Evolutionary conservation across 1,139 yeast genomes (phyloP), one percentile per base, ranked within the genome.

Genomic region (Suzukiozyma palmioleophila): DNA sequence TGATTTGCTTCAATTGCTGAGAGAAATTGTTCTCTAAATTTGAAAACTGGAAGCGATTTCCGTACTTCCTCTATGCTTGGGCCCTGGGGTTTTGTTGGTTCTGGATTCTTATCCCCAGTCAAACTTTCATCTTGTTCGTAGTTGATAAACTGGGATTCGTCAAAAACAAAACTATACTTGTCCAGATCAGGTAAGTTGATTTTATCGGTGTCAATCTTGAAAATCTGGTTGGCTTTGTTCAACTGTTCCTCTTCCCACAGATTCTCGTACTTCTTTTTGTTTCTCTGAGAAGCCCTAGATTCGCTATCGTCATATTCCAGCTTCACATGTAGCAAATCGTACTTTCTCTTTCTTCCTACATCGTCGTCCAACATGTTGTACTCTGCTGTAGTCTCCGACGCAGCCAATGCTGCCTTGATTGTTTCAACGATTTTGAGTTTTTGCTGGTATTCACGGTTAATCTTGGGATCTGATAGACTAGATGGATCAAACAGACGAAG

Each of bases 121-220:
- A 57, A 54, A 9, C 57, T 54, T 9, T 61, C 67, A 28, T 73
- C 67, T 4, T 64, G 58, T 32, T 76, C 80, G 54, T 84, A 89
- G 30, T 83, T 79, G 26, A 88, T 81, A 49, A 75, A 77, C 46
- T 86, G 90, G 4, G 81, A 70, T 37, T 82, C 82, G 51, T 90
- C 97, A 65, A 86, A 88, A 1, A 89, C 96, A 58, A 76, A 89
- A 22, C 87, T 95, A 52, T 84, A 86, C 6, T 59, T 74, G 21
- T 39, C 39, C 68, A 69, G 67, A 13, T 69, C 70, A 0, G 74
- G 69, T 1, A 74, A 57, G 26, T 62, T 56, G 21, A 78, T 72
- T 32, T 72, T 75, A 50, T 76, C 81, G 3, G 69, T 59, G 29
- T 61, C 66, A 6, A 56, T 50, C 34, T 54, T 54, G 4, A 46